Percentiles rank a stretch among this genome's conserved stretches.
These are phyloP conservation scores for Senna siamea DNA, from an alignment of 306 rosid species.

Conservation along the genomic window DNA sequence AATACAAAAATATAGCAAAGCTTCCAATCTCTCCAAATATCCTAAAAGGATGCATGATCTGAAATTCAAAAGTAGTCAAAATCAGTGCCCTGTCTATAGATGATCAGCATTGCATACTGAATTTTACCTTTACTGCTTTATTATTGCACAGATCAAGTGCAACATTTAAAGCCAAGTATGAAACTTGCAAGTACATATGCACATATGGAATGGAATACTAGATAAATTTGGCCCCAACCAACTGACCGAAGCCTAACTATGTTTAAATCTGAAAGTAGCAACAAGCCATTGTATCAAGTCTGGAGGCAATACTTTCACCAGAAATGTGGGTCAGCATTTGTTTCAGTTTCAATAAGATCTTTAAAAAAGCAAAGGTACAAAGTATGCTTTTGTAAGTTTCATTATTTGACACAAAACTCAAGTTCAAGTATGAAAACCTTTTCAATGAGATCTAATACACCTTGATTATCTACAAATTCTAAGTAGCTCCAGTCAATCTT, in stretches of 20 bases:
- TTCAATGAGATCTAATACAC: conserved; percentile 88
- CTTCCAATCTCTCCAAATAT: conserved; percentile 9
- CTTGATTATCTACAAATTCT: conserved; percentile 88
- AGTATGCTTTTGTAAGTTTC: conserved; percentile 2
- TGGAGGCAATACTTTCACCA: conserved; percentile 13
- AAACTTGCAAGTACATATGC: conserved; percentile 30
- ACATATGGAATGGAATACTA: conserved; percentile 11
- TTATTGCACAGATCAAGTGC: too few relatives aligned
- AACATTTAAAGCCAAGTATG: conserved; percentile 11
- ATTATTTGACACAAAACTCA: conserved; percentile 13
- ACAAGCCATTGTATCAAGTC: conserved; percentile 20
- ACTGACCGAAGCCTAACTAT: conserved; percentile 31
- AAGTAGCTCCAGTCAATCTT: conserved; percentile 92
- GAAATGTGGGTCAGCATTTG: conserved; percentile 28
- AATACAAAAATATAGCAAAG: conserved; percentile 7
- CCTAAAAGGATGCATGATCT: conserved; percentile 18
- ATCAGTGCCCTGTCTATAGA: too few relatives aligned
- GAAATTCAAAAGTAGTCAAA: conserved; percentile 22
- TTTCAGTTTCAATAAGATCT: conserved; percentile 24
- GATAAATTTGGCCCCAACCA: conserved; percentile 5
- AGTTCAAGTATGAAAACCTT: conserved; percentile 60
- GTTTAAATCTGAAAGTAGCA: not conserved
- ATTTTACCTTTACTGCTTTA: too few relatives aligned
- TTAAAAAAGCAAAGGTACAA: conserved; percentile 18
- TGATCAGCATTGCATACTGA: too few relatives aligned